Conservation (phyloP, 2,329 filamentous ascomycete species). For the Aciculosporium take region DNA sequence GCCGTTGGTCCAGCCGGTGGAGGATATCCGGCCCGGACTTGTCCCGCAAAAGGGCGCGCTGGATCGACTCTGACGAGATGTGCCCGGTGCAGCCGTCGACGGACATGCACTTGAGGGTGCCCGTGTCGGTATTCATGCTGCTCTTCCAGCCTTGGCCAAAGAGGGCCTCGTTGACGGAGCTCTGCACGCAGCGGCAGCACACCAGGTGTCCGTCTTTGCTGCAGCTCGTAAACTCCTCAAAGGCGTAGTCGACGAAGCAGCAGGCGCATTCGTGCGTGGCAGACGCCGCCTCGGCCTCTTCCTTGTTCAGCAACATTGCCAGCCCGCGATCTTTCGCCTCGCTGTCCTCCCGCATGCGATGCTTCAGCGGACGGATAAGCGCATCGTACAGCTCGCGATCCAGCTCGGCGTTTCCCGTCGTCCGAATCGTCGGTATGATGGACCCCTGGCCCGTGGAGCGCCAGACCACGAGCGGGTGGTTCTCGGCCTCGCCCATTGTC, state of each 20-base stretch:
- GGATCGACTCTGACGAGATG: slow-evolving; percentile 55
- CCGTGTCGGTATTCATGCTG: slow-evolving; percentile 57
- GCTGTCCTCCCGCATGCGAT: slow-evolving; percentile 26
- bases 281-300: slow-evolving; percentile 43
- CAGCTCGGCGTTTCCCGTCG: slow-evolving; percentile 51
- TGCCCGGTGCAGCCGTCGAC: slow-evolving; percentile 64
- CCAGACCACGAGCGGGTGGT: slow-evolving; percentile 50
- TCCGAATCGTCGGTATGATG: slow-evolving; percentile 45
- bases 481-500: slow-evolving; percentile 38
- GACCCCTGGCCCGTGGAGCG: slow-evolving; percentile 40
- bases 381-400: slow-evolving; percentile 46
- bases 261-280: slow-evolving; percentile 59
- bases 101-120: slow-evolving; percentile 73
- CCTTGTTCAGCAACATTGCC: slow-evolving; percentile 39
- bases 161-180: slow-evolving; percentile 70
- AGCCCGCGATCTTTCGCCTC: slow-evolving; percentile 38
- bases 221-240: slow-evolving; percentile 65
- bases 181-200: slow-evolving; percentile 70
- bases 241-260: slow-evolving; percentile 57
- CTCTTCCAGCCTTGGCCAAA: slow-evolving; percentile 88
- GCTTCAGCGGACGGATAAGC: slow-evolving; percentile 40
- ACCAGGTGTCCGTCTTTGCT: slow-evolving; percentile 54
- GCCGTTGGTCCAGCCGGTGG: slow-evolving; percentile 61
- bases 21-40: slow-evolving; percentile 58
- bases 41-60: slow-evolving; percentile 55